Evolutionary conservation across 2,329 filamentous ascomycete species (phyloP).

Genomic region (Coniochaeta sp.): DNA sequence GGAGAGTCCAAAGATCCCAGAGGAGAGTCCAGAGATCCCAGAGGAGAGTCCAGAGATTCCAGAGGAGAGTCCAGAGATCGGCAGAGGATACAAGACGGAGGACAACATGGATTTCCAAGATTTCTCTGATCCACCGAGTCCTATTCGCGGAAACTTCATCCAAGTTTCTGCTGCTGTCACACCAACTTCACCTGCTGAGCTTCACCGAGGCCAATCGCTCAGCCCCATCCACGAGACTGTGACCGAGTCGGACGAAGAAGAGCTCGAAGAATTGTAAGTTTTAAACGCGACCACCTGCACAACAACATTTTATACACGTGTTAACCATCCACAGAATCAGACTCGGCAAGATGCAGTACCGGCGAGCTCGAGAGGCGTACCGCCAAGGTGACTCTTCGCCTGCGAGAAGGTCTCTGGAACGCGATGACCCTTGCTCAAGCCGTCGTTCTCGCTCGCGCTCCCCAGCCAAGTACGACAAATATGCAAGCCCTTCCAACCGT

Average conservation of each 20-base stretch:
- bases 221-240: not conserved
- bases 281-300: not conserved
- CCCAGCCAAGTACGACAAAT: not conserved
- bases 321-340: not conserved
- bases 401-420: not conserved
- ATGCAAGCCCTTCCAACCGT: not conserved
- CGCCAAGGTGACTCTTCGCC: not conserved
- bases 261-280: not conserved
- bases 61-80: not conserved
- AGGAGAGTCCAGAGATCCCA: not conserved
- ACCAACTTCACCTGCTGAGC: not conserved
- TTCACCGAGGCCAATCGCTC: not conserved
- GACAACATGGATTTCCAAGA: constrained; percentile 6
- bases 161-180: constrained; percentile 20
- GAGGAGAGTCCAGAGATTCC: not conserved
- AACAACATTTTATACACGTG: not conserved
- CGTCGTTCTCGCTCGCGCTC: not conserved
- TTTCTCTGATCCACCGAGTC: constrained; percentile 11
- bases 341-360: not conserved
- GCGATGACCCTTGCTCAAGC: not conserved
- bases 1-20: not conserved
- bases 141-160: constrained; percentile 30
- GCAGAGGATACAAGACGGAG: not conserved
- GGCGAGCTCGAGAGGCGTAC: not conserved
- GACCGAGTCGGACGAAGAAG: not conserved